These are phyloP conservation scores for Neonectria magnoliae DNA, from an alignment of 2,329 filamentous ascomycete genomes.

Conservation along the genomic window DNA sequence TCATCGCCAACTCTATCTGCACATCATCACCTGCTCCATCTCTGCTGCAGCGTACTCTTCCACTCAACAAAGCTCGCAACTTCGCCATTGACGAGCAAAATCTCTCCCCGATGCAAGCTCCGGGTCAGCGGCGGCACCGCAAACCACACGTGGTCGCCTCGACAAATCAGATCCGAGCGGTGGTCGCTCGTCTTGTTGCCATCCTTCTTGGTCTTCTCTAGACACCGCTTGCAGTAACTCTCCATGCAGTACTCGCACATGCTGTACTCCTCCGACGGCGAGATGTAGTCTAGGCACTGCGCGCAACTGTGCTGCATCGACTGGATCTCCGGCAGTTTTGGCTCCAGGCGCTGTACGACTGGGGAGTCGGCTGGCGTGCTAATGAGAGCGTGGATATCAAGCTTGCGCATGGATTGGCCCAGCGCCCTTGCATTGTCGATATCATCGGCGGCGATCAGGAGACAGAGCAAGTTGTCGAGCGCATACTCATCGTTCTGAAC, in stretches of 20 bases:
- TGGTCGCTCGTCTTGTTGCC: constrained; percentile 46
- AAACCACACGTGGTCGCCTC: constrained; percentile 53
- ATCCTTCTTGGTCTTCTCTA: constrained; percentile 44
- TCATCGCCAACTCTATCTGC: background rate
- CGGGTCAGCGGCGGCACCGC: constrained; percentile 49
- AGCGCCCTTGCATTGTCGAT: constrained; percentile 49
- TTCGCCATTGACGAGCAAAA: constrained; percentile 46
- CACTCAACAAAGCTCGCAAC: constrained; percentile 49
- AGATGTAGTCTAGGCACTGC: constrained; percentile 51
- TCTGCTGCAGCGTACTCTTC: constrained; percentile 47
- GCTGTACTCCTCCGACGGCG: constrained; percentile 44
- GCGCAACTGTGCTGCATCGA: constrained; percentile 49
- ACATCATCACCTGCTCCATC: constrained; percentile 37
- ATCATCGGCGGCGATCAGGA: constrained; percentile 52
- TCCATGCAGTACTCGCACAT: constrained; percentile 54
- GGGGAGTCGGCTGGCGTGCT: constrained; percentile 44
- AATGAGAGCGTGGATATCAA: constrained; percentile 44
- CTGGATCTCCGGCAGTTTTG: constrained; percentile 51
- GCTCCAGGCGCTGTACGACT: constrained; percentile 43
- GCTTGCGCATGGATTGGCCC: constrained; percentile 52
- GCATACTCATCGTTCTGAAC: constrained; percentile 54
- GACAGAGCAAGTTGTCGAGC: constrained; percentile 53
- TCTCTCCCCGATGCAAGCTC: constrained; percentile 51
- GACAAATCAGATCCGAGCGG: constrained; percentile 45
- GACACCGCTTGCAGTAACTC: constrained; percentile 50